Conservation (phyloP, 2,329 filamentous ascomycete species). For the Aureobasidium sp. region DNA sequence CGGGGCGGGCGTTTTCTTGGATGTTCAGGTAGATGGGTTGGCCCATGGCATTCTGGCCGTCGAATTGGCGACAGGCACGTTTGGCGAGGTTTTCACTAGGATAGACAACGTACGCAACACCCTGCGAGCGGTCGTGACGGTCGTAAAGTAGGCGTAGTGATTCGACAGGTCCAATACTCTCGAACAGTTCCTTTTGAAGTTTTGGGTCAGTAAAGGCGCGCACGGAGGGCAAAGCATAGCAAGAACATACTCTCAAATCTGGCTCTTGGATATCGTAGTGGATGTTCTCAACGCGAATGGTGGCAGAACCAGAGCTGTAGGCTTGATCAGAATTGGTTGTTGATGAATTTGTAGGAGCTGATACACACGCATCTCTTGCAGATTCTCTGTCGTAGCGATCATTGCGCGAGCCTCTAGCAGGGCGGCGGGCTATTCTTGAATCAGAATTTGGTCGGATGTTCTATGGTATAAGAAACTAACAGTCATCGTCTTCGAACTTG, state of each 20-base stretch:
- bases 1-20: slow-evolving; percentile 37
- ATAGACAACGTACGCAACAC: slow-evolving; percentile 78
- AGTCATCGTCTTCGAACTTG: slow-evolving; percentile 70
- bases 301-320: slow-evolving; percentile 37
- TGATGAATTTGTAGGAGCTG: neutral
- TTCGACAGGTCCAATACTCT: slow-evolving; percentile 63
- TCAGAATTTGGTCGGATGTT: slow-evolving; percentile 5
- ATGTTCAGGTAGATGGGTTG: slow-evolving; percentile 67
- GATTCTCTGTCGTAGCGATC: slow-evolving; percentile 24
- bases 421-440: slow-evolving; percentile 18
- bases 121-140: slow-evolving; percentile 79
- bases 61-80: slow-evolving; percentile 69
- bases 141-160: slow-evolving; percentile 73
- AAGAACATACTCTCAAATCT: slow-evolving; percentile 39
- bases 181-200: slow-evolving; percentile 63
- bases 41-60: slow-evolving; percentile 85
- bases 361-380: slow-evolving; percentile 22
- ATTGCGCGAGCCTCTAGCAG: slow-evolving; percentile 17
- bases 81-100: slow-evolving; percentile 62
- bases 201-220: neutral
- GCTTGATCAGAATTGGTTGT: neutral
- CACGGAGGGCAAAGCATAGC: neutral
- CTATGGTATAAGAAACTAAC: slow-evolving; percentile 23
- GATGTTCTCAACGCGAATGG: slow-evolving; percentile 80
- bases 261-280: slow-evolving; percentile 86